Base-by-base conservation (phyloP, 805 yeast species). In the Metschnikowia picachoensis region DNA sequence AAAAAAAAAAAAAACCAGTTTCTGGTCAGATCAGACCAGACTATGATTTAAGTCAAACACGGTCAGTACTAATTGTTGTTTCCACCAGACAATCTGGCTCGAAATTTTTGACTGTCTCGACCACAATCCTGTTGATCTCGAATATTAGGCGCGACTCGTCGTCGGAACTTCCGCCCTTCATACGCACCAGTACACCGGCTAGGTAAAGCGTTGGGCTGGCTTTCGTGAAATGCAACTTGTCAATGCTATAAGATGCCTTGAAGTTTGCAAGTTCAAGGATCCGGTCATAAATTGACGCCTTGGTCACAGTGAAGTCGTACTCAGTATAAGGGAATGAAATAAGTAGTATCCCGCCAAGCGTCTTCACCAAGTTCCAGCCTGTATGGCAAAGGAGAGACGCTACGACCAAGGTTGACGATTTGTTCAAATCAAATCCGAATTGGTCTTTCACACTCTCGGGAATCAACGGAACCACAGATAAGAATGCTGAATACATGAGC, bases 111-210 rank as follows among this genome's bases (percentile, higher is more conserved):
- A 76, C 51, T 13, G 67, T 59, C 13, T 61, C 64, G 35, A 65
- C 59, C 4, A 81, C 65, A 8, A 78, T 62, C 30, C 75, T 66
- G 35, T 66, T 62, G 2, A 77, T 64, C 47, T 81, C 81, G 48
- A 72, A 74, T 36, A 85, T 61, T 30, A 86, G 57, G 30, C 71
- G 65, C 1, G 79, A 62, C 60, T 85, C 92, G 38, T 85, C 90
- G 45, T 84, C 87, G 50, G 79, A 79, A 4, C 85, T 78, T 1
- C 83, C 86, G n/a, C 91, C 91, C 39, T 67, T 63, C 85, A 86
- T 80, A 16, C 61, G 63, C 3, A 86, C 53, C 45, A 69, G 74
- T 14, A 83, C 50, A 3, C 87, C 74, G 2, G 83, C 78, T 20
- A 86, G 72, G 53, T 74, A 80, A 4, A 83, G 65, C 48, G 74